These are phyloP conservation scores for Rhytidhysteron rufulum DNA, from an alignment of 2,329 filamentous ascomycete species.

Conservation along the genomic window DNA sequence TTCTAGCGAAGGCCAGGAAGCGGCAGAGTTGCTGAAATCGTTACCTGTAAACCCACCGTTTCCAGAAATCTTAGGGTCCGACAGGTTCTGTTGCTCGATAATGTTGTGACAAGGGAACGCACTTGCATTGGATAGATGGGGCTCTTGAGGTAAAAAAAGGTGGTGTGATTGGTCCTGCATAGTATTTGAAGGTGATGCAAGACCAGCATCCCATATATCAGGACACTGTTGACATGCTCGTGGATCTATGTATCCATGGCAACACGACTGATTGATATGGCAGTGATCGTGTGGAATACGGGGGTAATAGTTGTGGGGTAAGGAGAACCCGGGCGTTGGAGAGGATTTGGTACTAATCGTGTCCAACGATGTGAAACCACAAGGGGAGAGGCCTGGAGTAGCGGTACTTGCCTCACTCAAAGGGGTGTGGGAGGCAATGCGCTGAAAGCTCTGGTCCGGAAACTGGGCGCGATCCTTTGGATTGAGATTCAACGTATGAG, in stretches of 20 bases:
- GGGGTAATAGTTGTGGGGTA: conserved; percentile 20
- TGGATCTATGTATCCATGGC: conserved; percentile 25
- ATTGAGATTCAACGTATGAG: conserved; percentile 22
- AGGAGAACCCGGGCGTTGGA: conserved; percentile 15
- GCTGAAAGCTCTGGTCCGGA: not conserved
- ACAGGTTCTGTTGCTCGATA: not conserved
- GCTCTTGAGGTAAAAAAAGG: not conserved
- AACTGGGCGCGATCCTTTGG: conserved; percentile 17
- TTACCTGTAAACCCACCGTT: not conserved
- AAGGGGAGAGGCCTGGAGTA: conserved; percentile 27
- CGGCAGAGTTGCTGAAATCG: not conserved
- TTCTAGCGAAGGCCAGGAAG: too few species aligned
- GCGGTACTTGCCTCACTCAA: conserved; percentile 10
- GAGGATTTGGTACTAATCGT: conserved; percentile 26
- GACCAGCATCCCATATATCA: conserved; percentile 24
- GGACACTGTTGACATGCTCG: conserved; percentile 26
- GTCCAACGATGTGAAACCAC: conserved; percentile 29
- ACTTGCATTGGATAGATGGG: not conserved
- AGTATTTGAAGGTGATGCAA: conserved; percentile 8
- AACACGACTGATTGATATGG: conserved; percentile 33
- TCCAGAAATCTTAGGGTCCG: not conserved
- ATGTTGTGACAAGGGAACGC: too few species aligned
- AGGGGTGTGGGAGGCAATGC: conserved; percentile 20
- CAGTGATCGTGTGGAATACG: conserved; percentile 30
- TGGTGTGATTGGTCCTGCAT: not conserved